Evolutionary conservation across 2,329 filamentous ascomycete genomes (phyloP).

Genomic region (Podosphaera leucotricha): DNA sequence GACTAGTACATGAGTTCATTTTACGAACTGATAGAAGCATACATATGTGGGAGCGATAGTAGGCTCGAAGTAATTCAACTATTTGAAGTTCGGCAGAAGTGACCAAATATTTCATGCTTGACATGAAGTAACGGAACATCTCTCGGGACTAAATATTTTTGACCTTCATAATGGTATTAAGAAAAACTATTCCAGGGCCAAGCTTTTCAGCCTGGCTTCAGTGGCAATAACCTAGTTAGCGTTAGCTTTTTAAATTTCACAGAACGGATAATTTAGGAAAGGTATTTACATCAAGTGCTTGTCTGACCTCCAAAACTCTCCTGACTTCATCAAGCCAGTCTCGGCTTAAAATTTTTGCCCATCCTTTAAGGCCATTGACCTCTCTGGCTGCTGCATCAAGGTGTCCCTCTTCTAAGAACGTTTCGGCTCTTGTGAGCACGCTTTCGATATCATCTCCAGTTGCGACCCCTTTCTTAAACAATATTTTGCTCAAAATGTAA

Average conservation of each 20-base stretch:
- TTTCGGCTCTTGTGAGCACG: conserved; percentile 72
- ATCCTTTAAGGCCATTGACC: conserved; percentile 80
- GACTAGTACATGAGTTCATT: too few relatives aligned
- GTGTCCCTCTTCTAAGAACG: conserved; percentile 75
- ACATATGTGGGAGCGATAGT: too few relatives aligned
- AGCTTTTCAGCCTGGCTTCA: conserved; percentile 69
- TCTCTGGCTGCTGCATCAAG: conserved; percentile 78
- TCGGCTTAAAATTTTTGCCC: conserved; percentile 83
- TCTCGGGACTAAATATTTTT: too few relatives aligned
- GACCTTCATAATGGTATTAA: too few relatives aligned
- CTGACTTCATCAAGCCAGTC: conserved; percentile 87
- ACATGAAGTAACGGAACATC: too few relatives aligned
- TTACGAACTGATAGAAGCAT: too few relatives aligned
- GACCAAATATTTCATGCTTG: too few relatives aligned
- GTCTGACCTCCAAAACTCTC: conserved; percentile 80
- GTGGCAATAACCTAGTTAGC: conserved; percentile 53
- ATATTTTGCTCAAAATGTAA: conserved; percentile 70
- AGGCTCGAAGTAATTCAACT: too few relatives aligned
- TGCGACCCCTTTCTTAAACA: conserved; percentile 85
- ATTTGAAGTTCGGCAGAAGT: too few relatives aligned
- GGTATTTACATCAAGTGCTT: conserved; percentile 71
- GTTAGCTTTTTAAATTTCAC: conserved; percentile 4
- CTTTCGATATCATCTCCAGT: conserved; percentile 82
- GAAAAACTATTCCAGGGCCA: conserved; percentile 46
- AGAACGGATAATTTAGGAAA: neutral